Conservation (phyloP, 2,329 filamentous ascomycete genomes). For the Phoma sp. region DNA sequence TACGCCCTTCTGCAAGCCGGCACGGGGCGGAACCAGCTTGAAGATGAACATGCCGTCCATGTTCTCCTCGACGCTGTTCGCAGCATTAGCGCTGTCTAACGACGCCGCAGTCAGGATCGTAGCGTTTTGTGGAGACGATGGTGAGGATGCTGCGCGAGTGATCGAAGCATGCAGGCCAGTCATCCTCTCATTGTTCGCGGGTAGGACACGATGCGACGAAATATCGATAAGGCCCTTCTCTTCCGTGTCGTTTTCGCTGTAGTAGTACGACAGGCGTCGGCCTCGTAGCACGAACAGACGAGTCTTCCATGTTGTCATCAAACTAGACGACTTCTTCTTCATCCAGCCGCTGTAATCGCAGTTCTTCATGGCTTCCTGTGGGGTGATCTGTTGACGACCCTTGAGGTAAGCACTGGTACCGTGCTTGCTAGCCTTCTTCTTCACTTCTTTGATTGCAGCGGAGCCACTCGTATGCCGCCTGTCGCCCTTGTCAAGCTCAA, state of each 20-base stretch:
- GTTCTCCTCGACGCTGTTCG: conserved; percentile 54
- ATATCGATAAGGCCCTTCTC: conserved; percentile 98
- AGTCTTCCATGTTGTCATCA: conserved; percentile 98
- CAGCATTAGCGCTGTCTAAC: conserved; percentile 43
- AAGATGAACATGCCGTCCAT: conserved; percentile 85
- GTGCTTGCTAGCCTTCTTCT: conserved; percentile 77
- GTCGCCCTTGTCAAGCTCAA: conserved; percentile 80
- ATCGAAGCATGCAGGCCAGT: conserved; percentile 91
- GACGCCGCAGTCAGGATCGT: conserved; percentile 51
- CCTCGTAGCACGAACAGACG: conserved; percentile 95
- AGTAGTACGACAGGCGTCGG: conserved; percentile 92
- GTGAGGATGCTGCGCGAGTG: conserved; percentile 79
- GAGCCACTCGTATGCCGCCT: conserved; percentile 52
- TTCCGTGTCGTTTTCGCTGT: conserved; percentile 88
- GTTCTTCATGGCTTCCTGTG: conserved; percentile 80
- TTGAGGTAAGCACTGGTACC: conserved; percentile 92
- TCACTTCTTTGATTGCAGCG: conserved; percentile 49
- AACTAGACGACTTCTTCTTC: conserved; percentile 96
- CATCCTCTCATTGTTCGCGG: conserved; percentile 88
- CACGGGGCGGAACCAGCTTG: conserved; percentile 91
- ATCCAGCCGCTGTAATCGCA: conserved; percentile 99
- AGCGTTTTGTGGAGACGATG: conserved; percentile 61
- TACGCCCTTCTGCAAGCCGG: conserved; percentile 85
- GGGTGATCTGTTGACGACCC: conserved; percentile 81
- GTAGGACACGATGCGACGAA: conserved; percentile 94